Conservation (phyloP, 257 asterid genomes). For the Solanum piurae region DNA sequence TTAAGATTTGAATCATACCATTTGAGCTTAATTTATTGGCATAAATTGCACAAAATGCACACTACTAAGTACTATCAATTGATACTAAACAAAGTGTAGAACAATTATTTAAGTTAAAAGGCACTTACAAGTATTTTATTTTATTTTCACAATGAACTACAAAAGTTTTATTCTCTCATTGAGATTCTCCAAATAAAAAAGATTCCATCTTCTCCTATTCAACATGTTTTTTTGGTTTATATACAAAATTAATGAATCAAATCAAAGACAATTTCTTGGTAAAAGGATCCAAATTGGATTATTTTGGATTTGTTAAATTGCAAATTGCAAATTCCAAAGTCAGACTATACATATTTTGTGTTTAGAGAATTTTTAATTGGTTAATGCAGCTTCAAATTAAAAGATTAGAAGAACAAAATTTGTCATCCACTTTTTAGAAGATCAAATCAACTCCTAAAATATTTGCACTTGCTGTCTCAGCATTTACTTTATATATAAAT, state of each 20-base stretch:
- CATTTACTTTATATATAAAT: not conserved
- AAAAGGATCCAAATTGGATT: not conserved
- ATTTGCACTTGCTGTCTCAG: not conserved
- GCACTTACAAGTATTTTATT: not conserved
- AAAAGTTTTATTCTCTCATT: not conserved
- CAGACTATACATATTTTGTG: not conserved
- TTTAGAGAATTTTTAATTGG: not conserved
- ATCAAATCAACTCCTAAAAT: not conserved
- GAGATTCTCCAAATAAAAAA: not conserved
- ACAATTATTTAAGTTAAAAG: not conserved
- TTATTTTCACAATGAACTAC: not conserved
- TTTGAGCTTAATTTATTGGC: not conserved
- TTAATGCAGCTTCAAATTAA: not conserved
- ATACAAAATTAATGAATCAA: not conserved
- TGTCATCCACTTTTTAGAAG: not conserved
- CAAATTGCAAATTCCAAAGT: conserved; percentile 1
- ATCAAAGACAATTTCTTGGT: not conserved
- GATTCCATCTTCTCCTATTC: not conserved
- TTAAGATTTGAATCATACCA: not conserved
- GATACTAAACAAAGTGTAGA: not conserved
- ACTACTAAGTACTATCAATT: not conserved
- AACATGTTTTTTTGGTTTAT: not conserved
- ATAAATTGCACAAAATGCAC: not conserved
- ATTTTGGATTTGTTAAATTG: not conserved
- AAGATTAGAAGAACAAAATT: conserved; percentile 3